Base-by-base conservation (phyloP, 371 early-diverging fungal species). In the Smittium culicis region DNA sequence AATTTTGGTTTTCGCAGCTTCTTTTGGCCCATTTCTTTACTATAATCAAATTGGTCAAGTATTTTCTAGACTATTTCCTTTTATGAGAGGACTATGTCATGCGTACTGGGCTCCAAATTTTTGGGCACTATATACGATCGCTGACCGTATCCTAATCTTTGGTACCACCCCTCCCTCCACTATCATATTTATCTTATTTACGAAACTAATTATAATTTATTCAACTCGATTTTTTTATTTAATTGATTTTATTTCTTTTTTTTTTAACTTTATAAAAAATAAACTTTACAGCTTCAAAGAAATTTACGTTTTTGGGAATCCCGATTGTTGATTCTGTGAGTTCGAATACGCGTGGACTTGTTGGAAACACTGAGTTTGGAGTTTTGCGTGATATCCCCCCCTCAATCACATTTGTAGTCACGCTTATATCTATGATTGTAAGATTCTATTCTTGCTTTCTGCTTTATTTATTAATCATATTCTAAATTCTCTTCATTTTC, bases 31-130 rank as follows among this genome's bases (percentile, higher is more conserved):
- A 0, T 94, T 95, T 69, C 72, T 79, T 1, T 80, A 79, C 57
- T 66, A 82, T 69, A 78, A 81, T 24, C 89, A 89, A 64, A 57
- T 87, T 17, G 86, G 85, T 16, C 90, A 91, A 69, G 73, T 97
- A n/a, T 67, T 86, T 1, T 73, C 83, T n/a, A 85, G 98, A 1
- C 81, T 97, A 35, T 97, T 97, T 72, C 96, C 96, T 11, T 97
- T 97, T 79, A 92, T 90, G 73, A 86, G 98, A 20, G 98, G 98
- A 20, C 82, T 97, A 27, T 87, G 87, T 71, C 96, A 96, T 74
- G 94, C 96, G 2, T 94, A 88, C 74, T 96, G 98, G 98, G 98
- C 98, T 0, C 94, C 96, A 25, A 97, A 97, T 73, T 84, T 92
- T 73, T 97, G 96, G 96, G 94, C 96, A 0, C 77, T 97, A 59